A percentile compares a stretch with the other conserved stretches of the same genome.
phyloP scores from a whole-genome alignment of 1,284 basidiomycete species.

The Puccinia brachypodii region DNA sequence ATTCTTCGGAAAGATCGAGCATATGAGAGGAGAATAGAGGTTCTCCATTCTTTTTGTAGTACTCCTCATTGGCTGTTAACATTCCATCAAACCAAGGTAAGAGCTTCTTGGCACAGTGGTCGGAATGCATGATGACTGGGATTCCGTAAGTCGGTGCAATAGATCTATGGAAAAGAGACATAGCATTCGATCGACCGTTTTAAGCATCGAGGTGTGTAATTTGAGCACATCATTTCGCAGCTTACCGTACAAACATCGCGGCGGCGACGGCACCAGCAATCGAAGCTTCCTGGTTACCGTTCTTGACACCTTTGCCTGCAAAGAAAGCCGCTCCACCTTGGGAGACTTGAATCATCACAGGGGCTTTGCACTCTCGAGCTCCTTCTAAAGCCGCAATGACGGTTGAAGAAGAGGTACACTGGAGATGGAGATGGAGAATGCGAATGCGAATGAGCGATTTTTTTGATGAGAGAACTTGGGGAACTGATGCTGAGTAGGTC shows the following conservation, averaged over 20 bases:
- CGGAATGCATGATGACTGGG: slow-evolving; percentile 96
- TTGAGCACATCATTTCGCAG: slow-evolving; percentile 63
- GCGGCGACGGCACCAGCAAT: slow-evolving; percentile 87
- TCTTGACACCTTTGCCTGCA: slow-evolving; percentile 92
- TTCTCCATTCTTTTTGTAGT: slow-evolving; percentile 85
- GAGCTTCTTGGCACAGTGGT: slow-evolving; percentile 98
- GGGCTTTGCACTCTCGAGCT: slow-evolving; percentile 88
- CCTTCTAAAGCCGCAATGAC: slow-evolving; percentile 85
- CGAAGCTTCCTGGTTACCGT: slow-evolving; percentile 96
- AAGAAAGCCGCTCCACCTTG: slow-evolving; percentile 97
- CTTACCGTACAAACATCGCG: slow-evolving; percentile 78
- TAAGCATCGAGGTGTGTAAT: neutral
- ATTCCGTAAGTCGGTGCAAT: slow-evolving; percentile 54
- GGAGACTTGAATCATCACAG: slow-evolving; percentile 96
- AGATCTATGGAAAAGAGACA: slow-evolving; percentile 22
- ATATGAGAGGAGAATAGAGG: slow-evolving; percentile 92
- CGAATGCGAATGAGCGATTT: neutral
- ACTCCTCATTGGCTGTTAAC: slow-evolving; percentile 92
- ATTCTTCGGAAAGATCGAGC: slow-evolving; percentile 98
- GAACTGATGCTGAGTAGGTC: neutral
- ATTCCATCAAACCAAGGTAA: slow-evolving; percentile 99
- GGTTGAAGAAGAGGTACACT: slow-evolving; percentile 69
- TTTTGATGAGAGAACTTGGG: neutral
- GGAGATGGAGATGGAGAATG: neutral
- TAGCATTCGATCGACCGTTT: neutral